Evolutionary conservation across 345 rosid genomes (phyloP).

Genomic region (Bruguiera parviflora): DNA sequence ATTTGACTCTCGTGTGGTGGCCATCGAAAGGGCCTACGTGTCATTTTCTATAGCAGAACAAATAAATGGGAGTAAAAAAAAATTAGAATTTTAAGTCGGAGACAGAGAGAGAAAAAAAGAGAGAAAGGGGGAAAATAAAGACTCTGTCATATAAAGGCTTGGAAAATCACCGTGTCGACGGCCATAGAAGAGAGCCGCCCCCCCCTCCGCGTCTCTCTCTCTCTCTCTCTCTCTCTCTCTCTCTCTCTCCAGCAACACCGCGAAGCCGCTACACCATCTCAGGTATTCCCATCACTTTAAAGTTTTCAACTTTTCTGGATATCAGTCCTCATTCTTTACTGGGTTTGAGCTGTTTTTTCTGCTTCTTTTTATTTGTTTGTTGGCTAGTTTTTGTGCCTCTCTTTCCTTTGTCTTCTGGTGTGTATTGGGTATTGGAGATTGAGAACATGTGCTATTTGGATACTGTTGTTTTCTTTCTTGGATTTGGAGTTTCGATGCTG

Average conservation of each 20-base stretch:
- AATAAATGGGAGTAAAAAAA: not conserved
- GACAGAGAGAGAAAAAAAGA: too few species aligned
- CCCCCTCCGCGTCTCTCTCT: not conserved
- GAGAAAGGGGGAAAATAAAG: not conserved
- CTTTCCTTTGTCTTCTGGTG: not conserved
- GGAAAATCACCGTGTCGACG: conserved; percentile 32
- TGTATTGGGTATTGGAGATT: not conserved
- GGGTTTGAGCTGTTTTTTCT: conserved; percentile 10
- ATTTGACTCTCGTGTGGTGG: not conserved
- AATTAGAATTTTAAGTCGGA: not conserved
- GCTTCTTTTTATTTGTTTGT: not conserved
- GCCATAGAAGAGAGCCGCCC: conserved; percentile 23
- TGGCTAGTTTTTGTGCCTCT: not conserved
- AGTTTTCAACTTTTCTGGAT: not conserved
- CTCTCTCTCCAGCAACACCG: not conserved
- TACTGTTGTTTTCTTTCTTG: conserved; percentile 5
- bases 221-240: not conserved
- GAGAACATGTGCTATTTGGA: conserved; percentile 2
- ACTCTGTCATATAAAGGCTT: conserved; percentile 10
- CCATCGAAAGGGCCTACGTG: conserved; percentile 2
- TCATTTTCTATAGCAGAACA: not conserved
- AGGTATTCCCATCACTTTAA: conserved; percentile 16
- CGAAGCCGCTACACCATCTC: conserved; percentile 3
- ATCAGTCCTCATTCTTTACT: conserved; percentile 1
- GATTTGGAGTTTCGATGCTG: not conserved